phyloP scores from a whole-genome alignment of 2,329 filamentous ascomycete species.

The Penicillium sp. region DNA sequence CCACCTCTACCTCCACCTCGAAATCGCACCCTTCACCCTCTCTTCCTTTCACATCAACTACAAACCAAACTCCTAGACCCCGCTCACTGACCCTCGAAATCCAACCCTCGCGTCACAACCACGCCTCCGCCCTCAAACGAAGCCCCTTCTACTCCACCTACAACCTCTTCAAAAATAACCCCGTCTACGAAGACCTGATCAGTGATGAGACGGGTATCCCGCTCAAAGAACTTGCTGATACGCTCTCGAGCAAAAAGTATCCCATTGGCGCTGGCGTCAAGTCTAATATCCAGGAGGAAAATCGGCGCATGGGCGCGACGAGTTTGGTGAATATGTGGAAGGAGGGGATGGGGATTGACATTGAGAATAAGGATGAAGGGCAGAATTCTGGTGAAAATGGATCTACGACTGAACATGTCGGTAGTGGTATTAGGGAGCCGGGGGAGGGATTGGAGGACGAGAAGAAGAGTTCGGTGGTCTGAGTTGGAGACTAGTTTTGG shows the following conservation, averaged over 20 bases:
- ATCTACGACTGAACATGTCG: no score
- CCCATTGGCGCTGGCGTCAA: slow-evolving; percentile 18
- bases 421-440: neutral
- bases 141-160: slow-evolving; percentile 36
- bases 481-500: neutral
- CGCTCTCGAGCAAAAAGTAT: slow-evolving; percentile 28
- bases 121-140: slow-evolving; percentile 26
- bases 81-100: slow-evolving; percentile 28
- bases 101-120: slow-evolving; percentile 28
- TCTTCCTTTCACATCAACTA: neutral
- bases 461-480: neutral
- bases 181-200: slow-evolving; percentile 32
- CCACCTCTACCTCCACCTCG: neutral
- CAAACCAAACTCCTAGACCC: neutral
- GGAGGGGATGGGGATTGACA: slow-evolving; percentile 13
- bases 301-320: slow-evolving; percentile 24
- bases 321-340: slow-evolving; percentile 28
- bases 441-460: neutral
- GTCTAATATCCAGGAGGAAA: slow-evolving; percentile 18
- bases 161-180: slow-evolving; percentile 19
- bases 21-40: neutral
- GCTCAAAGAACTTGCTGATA: slow-evolving; percentile 32
- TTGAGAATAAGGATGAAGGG: neutral
- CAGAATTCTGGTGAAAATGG: neutral
- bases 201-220: slow-evolving; percentile 22